Conservation (phyloP, 1,284 basidiomycete genomes). For the Trichosporon asahii region DNA sequence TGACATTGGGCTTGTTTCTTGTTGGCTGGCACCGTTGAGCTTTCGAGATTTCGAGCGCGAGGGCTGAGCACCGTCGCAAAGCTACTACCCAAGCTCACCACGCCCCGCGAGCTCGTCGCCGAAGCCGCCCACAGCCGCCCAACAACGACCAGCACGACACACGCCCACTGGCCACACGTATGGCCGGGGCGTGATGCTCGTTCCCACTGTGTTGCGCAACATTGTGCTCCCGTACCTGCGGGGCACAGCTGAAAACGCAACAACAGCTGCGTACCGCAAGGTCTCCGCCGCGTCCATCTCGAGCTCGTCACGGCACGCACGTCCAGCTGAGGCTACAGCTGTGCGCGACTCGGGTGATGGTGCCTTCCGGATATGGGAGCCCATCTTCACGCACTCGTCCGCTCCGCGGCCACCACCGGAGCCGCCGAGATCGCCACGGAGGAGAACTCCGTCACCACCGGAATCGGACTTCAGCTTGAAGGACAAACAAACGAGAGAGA, state of each 20-base stretch:
- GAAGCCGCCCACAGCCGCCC: not conserved
- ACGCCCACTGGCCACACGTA: slow-evolving; percentile 17
- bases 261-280: not conserved
- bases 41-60: slow-evolving; percentile 1
- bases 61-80: not conserved
- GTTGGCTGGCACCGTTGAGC: not conserved
- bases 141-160: slow-evolving; percentile 1
- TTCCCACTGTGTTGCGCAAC: slow-evolving; percentile 23
- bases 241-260: slow-evolving; percentile 8
- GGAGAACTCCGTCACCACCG: not conserved
- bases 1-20: not conserved
- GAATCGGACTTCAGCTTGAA: not conserved
- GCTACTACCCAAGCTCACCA: slow-evolving; percentile 1
- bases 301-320: slow-evolving; percentile 7
- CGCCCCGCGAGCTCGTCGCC: not conserved
- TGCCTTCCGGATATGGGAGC: slow-evolving; percentile 5
- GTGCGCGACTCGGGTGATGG: slow-evolving; percentile 3
- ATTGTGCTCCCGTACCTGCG: slow-evolving; percentile 27
- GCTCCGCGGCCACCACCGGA: slow-evolving; percentile 4
- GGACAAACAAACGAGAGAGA: not conserved
- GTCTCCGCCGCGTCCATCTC: slow-evolving; percentile 8
- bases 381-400: not conserved
- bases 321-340: slow-evolving; percentile 12
- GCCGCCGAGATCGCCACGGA: slow-evolving; percentile 6
- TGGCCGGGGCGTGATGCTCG: slow-evolving; percentile 27